phyloP scores from a whole-genome alignment of 805 yeast species.

The Wickerhamomyces silvicola region DNA sequence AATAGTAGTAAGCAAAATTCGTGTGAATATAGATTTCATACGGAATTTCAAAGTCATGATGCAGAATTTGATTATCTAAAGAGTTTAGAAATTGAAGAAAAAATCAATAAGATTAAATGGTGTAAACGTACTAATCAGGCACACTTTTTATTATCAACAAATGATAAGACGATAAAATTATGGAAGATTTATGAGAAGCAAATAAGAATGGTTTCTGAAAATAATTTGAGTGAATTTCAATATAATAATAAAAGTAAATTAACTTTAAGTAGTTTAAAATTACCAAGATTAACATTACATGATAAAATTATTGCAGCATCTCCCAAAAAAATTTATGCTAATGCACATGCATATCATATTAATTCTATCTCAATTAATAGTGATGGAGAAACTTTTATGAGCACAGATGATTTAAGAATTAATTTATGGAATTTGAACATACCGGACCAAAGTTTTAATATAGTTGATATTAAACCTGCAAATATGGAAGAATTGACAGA shows the following conservation, averaged over 20 bases:
- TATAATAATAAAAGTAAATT: constrained; percentile 19
- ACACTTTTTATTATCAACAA: constrained; percentile 85
- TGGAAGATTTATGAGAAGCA: constrained; percentile 95
- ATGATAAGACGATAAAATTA: constrained; percentile 96
- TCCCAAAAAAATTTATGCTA: constrained; percentile 84
- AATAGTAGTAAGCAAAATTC: constrained; percentile 62
- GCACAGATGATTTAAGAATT: constrained; percentile 90
- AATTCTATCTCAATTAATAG: constrained; percentile 91
- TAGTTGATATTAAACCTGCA: constrained; percentile 95
- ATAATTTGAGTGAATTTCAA: constrained; percentile 56
- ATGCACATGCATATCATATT: constrained; percentile 97
- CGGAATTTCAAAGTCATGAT: constrained; percentile 97
- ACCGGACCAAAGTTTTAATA: constrained; percentile 92
- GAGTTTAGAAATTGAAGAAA: constrained; percentile 94
- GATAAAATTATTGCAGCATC: constrained; percentile 94
- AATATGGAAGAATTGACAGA: constrained; percentile 99
- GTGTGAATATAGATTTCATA: constrained; percentile 91
- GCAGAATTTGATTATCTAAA: constrained; percentile 97
- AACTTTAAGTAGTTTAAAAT: constrained; percentile 44
- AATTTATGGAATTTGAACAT: constrained; percentile 93
- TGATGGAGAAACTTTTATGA: constrained; percentile 91
- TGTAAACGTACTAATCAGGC: constrained; percentile 81
- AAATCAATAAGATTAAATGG: constrained; percentile 97
- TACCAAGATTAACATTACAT: constrained; percentile 88
- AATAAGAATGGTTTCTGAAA: constrained; percentile 87